Conservation (phyloP, 768 basidiomycete species). For the Paxillus involutus region DNA sequence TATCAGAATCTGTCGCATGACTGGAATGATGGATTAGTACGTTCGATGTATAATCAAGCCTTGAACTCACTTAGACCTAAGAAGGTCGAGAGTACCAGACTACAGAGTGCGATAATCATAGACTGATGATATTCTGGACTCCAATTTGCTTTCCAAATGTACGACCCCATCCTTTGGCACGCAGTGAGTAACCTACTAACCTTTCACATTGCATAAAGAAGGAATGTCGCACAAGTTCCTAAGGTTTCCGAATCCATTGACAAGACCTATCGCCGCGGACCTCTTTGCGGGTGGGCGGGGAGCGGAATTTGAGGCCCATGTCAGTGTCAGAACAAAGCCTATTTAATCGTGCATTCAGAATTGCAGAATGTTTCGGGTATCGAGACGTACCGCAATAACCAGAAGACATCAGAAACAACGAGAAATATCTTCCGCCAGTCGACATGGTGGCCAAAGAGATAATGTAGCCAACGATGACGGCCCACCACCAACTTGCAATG, state of each 20-base stretch:
- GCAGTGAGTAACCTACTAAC: neutral
- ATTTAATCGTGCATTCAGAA: neutral
- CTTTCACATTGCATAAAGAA: neutral
- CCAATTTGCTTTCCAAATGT: conserved; percentile 62
- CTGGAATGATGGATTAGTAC: too few species aligned
- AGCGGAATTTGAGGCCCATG: conserved; percentile 63
- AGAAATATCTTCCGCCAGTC: conserved; percentile 53
- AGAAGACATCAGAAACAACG: conserved; percentile 63
- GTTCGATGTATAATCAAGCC: too few species aligned
- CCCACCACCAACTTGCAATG: conserved; percentile 56
- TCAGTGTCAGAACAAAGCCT: conserved; percentile 47
- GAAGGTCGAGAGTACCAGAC: conserved; percentile 30
- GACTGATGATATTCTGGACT: conserved; percentile 62
- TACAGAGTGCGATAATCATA: conserved; percentile 49
- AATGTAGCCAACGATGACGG: conserved; percentile 57
- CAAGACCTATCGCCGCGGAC: conserved; percentile 58
- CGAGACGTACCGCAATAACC: conserved; percentile 43
- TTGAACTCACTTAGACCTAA: conserved; percentile 35
- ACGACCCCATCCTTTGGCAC: conserved; percentile 53
- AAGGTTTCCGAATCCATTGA: conserved; percentile 59
- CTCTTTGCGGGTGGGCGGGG: conserved; percentile 56
- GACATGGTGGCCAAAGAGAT: conserved; percentile 54
- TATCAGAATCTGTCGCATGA: too few species aligned
- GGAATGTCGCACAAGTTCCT: conserved; percentile 51
- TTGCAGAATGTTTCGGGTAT: neutral